Evolutionary conservation across 345 rosid species (phyloP).

Genomic region (Cardiospermum halicacabum): DNA sequence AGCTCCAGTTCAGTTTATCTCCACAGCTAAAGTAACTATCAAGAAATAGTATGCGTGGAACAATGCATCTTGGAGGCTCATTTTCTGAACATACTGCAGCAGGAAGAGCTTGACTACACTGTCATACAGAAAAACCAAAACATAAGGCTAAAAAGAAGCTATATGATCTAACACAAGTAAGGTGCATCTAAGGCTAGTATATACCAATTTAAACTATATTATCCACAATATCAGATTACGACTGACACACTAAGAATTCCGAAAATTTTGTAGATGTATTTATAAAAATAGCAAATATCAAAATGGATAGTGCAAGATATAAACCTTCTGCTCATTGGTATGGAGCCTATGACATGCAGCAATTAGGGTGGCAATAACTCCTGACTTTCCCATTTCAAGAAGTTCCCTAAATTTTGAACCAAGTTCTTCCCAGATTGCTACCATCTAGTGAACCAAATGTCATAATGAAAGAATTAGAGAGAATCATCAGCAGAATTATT

Average conservation of each 20-base stretch:
- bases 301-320: slow-evolving; percentile 1
- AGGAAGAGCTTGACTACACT: slow-evolving; percentile 85
- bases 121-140: slow-evolving; percentile 23
- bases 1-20: slow-evolving; percentile 65
- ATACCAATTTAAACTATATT: background rate
- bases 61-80: slow-evolving; percentile 50
- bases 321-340: slow-evolving; percentile 61
- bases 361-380: slow-evolving; percentile 78
- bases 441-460: slow-evolving; percentile 52
- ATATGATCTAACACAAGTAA: background rate
- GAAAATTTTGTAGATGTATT: background rate
- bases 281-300: slow-evolving; percentile 10
- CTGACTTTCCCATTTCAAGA: slow-evolving; percentile 80
- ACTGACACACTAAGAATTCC: slow-evolving; percentile 1
- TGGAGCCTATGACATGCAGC: slow-evolving; percentile 72
- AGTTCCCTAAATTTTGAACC: slow-evolving; percentile 70
- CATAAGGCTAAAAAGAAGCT: slow-evolving; percentile 6
- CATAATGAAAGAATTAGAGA: background rate
- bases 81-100: slow-evolving; percentile 54
- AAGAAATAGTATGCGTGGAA: slow-evolving; percentile 75
- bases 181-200: background rate
- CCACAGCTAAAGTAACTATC: slow-evolving; percentile 63
- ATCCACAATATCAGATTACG: background rate
- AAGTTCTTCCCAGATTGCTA: slow-evolving; percentile 70
- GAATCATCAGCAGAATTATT: background rate